A percentile compares a stretch with the other conserved stretches of the same genome.
These are phyloP conservation scores for Aspergillus piperis DNA, from an alignment of 2,329 filamentous ascomycete species.

Conservation along the genomic window DNA sequence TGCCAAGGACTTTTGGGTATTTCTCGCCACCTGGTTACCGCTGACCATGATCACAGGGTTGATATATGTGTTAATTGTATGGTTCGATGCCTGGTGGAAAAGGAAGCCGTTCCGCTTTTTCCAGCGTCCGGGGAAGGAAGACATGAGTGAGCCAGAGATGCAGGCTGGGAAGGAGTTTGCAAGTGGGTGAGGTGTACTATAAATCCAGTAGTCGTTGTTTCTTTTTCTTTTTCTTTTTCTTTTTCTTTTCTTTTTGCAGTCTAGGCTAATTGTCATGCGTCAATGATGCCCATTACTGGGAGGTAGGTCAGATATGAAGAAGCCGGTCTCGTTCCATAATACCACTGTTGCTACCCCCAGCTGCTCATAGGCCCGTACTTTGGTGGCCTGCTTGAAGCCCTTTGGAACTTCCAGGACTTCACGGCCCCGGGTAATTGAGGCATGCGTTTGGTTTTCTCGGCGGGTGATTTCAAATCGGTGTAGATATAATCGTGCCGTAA, in stretches of 20 bases:
- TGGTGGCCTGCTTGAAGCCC: background rate
- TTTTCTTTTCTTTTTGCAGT: too few species aligned
- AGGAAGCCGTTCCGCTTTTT: background rate
- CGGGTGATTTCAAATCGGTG: background rate
- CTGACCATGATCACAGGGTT: background rate
- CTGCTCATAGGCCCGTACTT: background rate
- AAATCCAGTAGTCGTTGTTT: background rate
- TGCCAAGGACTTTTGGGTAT: background rate
- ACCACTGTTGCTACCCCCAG: background rate
- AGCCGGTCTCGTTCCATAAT: background rate
- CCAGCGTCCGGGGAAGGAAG: background rate
- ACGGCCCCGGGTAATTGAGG: background rate
- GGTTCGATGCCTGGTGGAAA: constrained; percentile 1
- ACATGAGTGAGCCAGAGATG: background rate
- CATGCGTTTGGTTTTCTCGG: background rate
- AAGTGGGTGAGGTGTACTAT: background rate
- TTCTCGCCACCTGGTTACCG: background rate
- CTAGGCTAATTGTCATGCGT: too few species aligned
- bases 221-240: too few species aligned
- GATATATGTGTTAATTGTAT: background rate
- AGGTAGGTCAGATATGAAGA: background rate
- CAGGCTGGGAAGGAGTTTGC: background rate
- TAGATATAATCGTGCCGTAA: background rate
- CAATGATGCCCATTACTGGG: background rate
- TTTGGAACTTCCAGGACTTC: background rate